Evolutionary conservation across 345 rosid genomes (phyloP), one percentile per base, ranked within the genome.

Genomic region (Anastatica hierochuntica): DNA sequence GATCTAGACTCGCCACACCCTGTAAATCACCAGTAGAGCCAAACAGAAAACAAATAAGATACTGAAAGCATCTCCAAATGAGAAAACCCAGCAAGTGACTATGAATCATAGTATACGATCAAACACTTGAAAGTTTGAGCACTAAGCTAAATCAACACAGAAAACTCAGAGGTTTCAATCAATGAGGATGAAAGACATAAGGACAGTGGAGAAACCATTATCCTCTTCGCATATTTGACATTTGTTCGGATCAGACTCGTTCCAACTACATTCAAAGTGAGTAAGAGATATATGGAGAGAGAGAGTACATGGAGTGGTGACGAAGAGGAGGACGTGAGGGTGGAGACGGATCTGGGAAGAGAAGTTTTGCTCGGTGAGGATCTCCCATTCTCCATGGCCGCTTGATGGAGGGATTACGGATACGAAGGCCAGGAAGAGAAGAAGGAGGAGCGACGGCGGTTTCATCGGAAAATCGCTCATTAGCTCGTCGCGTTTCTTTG

Each of bases 1-100:
- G 94, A 68, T 56, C 94, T 78, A 39, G 94, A 77, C 72, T 83
- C 96, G 1, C 98, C 98, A 26, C 81, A 87, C 98, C 98, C 97
- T 90, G 71, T 13, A 14, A 48, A 47, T 49, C 30, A 31, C 37
- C 55, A 43, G 20, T 17, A 1, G 2, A 20, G 2, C 8, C 56
- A 55, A 31, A 46, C 31, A 41, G 31, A 39, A 46, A 50, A 36
- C 13, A 48, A 15, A 35, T 11, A 7, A 33, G 50, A 45, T 34
- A 38, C 0, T 44, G 35, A 30, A 19, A 52, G 18, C 13, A 52
- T 9, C 43, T 30, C 35, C 35, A 30, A 14, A 24, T 20, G 13
- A 14, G 26, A 29, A 29, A 8, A n/a, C n/a, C n/a, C n/a, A n/a
- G n/a, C n/a, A n/a, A n/a, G n/a, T n/a, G n/a, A n/a, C n/a, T n/a